Conservation (phyloP, 768 basidiomycete species). For the Trametes cubensis region DNA sequence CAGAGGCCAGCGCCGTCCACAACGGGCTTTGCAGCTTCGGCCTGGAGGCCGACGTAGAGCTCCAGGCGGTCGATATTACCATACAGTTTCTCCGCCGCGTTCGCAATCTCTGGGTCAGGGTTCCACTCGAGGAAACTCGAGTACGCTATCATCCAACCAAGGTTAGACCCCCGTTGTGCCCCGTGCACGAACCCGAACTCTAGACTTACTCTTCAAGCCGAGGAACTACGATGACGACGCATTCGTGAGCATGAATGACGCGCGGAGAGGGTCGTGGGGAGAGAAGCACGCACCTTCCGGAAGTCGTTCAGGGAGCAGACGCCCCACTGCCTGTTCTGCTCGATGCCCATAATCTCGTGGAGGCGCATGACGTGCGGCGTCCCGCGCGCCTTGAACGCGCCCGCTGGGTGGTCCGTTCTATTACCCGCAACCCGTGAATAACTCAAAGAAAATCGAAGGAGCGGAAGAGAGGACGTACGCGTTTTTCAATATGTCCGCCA, state of each 20-base stretch:
- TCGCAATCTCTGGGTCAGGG: constrained; percentile 64
- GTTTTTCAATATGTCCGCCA: constrained; percentile 66
- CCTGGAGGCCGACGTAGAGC: constrained; percentile 79
- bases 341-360: constrained; percentile 85
- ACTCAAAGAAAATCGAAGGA: neutral
- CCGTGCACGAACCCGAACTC: no score
- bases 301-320: constrained; percentile 86
- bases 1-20: constrained; percentile 83
- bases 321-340: constrained; percentile 76
- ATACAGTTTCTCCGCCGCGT: constrained; percentile 77
- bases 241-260: neutral
- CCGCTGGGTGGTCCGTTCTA: constrained; percentile 74
- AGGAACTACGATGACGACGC: constrained; percentile 52
- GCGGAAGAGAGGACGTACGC: constrained; percentile 51
- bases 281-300: constrained; percentile 49
- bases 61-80: constrained; percentile 77
- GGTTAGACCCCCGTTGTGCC: no score
- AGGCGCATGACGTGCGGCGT: constrained; percentile 72
- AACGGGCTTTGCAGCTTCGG: constrained; percentile 75
- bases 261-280: neutral
- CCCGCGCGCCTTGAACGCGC: constrained; percentile 73
- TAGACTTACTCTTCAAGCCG: constrained; percentile 66
- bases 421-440: neutral
- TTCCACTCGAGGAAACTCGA: constrained; percentile 82
- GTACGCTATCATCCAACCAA: constrained; percentile 49